These are phyloP conservation scores for Amborella trichopoda DNA, from an alignment of 164 flowering plant species.

Conservation along the genomic window DNA sequence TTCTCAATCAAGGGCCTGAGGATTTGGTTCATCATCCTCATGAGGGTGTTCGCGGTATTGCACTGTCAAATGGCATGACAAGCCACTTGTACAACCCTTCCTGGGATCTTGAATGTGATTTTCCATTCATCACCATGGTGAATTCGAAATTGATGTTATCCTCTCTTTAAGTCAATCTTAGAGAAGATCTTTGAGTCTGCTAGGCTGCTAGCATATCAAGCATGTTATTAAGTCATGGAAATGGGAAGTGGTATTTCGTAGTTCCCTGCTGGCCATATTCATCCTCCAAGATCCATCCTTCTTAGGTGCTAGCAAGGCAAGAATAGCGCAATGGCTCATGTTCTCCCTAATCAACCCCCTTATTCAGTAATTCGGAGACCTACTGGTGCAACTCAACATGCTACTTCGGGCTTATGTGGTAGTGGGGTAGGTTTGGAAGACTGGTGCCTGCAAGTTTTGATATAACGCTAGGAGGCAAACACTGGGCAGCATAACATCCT, in stretches of 20 bases:
- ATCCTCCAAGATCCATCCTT: conserved; percentile 2
- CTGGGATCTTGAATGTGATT: background rate
- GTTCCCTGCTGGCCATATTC: conserved; percentile 1
- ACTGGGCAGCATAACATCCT: background rate
- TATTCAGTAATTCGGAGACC: background rate
- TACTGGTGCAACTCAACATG: background rate
- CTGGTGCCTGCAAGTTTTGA: background rate
- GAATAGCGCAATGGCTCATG: background rate
- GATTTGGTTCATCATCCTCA: background rate
- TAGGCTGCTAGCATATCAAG: background rate
- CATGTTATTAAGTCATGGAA: background rate
- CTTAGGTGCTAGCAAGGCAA: background rate
- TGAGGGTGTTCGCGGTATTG: background rate
- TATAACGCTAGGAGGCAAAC: background rate
- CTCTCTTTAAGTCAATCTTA: background rate
- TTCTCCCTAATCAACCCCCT: background rate
- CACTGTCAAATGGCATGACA: conserved; percentile 1
- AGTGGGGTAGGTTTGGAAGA: background rate
- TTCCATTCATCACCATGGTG: conserved; percentile 2
- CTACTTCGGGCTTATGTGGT: background rate
- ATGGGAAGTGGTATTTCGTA: background rate
- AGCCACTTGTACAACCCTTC: conserved; percentile 1
- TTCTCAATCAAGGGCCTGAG: background rate
- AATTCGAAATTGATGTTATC: conserved; percentile 1
- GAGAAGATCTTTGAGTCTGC: background rate